Evolutionary conservation across 1,139 yeast genomes (phyloP).

Genomic region (Wickerhamomyces sp.): DNA sequence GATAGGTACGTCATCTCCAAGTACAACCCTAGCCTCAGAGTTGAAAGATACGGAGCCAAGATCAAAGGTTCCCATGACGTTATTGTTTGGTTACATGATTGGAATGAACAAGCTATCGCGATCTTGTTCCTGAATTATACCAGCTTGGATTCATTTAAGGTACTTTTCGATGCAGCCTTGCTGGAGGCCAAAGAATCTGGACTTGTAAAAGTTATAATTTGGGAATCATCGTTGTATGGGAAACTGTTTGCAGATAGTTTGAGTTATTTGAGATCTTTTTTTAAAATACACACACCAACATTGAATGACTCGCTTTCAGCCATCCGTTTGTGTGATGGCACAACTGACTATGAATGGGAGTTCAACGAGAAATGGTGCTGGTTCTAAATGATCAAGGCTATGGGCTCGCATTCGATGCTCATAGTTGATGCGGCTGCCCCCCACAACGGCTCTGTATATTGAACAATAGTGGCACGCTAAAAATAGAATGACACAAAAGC

Average conservation of each 20-base stretch:
- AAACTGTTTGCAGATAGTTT: slow-evolving; percentile 3
- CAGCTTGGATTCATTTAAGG: slow-evolving; percentile 10
- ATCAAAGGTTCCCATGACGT: slow-evolving; percentile 22
- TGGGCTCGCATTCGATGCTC: too few relatives aligned
- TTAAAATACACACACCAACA: slow-evolving; percentile 6
- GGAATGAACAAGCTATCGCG: slow-evolving; percentile 32
- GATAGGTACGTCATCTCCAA: slow-evolving; percentile 29
- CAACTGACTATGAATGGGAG: slow-evolving; percentile 14
- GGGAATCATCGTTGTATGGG: slow-evolving; percentile 18
- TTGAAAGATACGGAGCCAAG: slow-evolving; percentile 15
- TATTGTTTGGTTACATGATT: slow-evolving; percentile 44
- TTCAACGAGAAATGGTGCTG: slow-evolving; percentile 24
- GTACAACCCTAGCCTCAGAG: slow-evolving; percentile 7
- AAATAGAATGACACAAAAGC: slow-evolving; percentile 3
- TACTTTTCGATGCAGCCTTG: slow-evolving; percentile 11
- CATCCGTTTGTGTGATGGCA: slow-evolving; percentile 12
- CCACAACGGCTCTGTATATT: too few relatives aligned
- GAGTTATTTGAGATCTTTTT: slow-evolving; percentile 7
- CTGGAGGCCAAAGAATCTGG: slow-evolving; percentile 12
- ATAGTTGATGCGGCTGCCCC: too few relatives aligned
- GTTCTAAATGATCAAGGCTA: slow-evolving; percentile 20
- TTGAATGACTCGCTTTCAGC: slow-evolving; percentile 18
- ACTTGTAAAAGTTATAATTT: slow-evolving; percentile 10
- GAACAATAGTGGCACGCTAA: too few relatives aligned
- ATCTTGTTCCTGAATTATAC: slow-evolving; percentile 24